Base-by-base conservation (phyloP, 768 basidiomycete species). In the Candolleomyces efflorescens region DNA sequence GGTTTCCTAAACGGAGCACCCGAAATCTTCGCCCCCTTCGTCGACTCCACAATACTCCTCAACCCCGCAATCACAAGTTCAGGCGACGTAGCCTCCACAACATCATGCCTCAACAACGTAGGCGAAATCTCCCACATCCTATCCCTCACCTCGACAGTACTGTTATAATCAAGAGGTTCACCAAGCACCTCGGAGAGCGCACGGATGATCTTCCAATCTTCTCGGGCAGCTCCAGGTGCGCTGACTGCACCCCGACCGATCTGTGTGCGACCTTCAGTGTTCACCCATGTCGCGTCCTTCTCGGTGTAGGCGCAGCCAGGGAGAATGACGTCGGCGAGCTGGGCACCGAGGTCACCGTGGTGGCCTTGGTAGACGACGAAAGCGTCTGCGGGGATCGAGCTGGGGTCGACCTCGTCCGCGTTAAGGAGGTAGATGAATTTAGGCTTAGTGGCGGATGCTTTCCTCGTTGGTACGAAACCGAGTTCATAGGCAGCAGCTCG, bases 321-420 rank as follows among this genome's bases (percentile, higher is more conserved):
- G 17, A 98, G 76, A 70, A 91, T 92, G 58, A 98, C 94, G 68
- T 99, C 97, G n/a, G 97, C 97, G 22, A 94, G 85, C 65, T 94
- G 92, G 2, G 97, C 97, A 37, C 97, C 96, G 55, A 92, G 78
- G 70, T 99, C 97, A 65, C 97, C 97, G 68, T 99, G 97, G 71
- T 98, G 95, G 37, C 97, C 97, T 67, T 98, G 97, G 72, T 99
- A 99, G 13, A 99, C 96, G 47, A 98, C 95, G 66, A 98, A 98
- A 3, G 96, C 94, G 64, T 93, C 84, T 56, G 82, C 77, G 27
- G 97, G 95, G 59, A 99, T 95, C 3, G 89, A 84, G 51, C 84
- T 82, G 41, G 93, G 89, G 69, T 94, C 85, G 54, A 98, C 73
- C 67, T 98, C 95, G 66, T 99, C 97, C 6, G 97, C 94, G 70